These are phyloP conservation scores for Cercospora citrullina DNA, from an alignment of 2,329 filamentous ascomycete species.

Conservation along the genomic window DNA sequence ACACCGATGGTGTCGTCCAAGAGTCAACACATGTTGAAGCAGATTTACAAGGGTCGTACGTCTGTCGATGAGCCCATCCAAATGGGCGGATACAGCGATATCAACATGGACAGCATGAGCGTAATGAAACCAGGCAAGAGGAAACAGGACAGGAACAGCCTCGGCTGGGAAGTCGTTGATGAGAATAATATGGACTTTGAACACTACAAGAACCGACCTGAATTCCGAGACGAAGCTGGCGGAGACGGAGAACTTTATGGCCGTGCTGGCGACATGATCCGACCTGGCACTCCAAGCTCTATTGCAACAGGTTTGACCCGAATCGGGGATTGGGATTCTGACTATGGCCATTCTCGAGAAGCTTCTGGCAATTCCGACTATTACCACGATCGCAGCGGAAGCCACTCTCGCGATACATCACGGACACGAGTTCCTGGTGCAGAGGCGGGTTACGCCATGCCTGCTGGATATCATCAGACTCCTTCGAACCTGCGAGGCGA, in stretches of 20 bases:
- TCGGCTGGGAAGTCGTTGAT: conserved; percentile 79
- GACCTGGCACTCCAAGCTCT: conserved; percentile 63
- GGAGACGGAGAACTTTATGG: conserved; percentile 63
- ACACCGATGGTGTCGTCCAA: conserved; percentile 95
- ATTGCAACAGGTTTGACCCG: conserved; percentile 39
- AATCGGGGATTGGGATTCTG: conserved; percentile 35
- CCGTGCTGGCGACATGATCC: conserved; percentile 57
- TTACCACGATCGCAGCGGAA: conserved; percentile 25
- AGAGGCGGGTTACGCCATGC: conserved; percentile 44
- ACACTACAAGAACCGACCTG: conserved; percentile 85
- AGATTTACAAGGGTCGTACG: conserved; percentile 76
- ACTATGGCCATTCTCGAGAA: conserved; percentile 21
- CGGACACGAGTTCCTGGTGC: conserved; percentile 26
- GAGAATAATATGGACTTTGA: conserved; percentile 86
- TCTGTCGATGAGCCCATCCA: conserved; percentile 62
- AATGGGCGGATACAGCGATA: conserved; percentile 75
- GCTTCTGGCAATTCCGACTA: conserved; percentile 9
- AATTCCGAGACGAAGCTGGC: conserved; percentile 86
- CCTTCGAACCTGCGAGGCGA: conserved; percentile 45
- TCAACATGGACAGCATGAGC: conserved; percentile 80
- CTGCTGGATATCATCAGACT: conserved; percentile 51
- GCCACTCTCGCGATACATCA: conserved; percentile 25
- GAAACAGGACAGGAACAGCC: conserved; percentile 39
- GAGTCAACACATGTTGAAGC: conserved; percentile 80
- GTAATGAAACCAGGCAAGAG: conserved; percentile 58